Evolutionary conservation across 352 stramenopile genomes (phyloP).

Genomic region (Plasmopara viticola): DNA sequence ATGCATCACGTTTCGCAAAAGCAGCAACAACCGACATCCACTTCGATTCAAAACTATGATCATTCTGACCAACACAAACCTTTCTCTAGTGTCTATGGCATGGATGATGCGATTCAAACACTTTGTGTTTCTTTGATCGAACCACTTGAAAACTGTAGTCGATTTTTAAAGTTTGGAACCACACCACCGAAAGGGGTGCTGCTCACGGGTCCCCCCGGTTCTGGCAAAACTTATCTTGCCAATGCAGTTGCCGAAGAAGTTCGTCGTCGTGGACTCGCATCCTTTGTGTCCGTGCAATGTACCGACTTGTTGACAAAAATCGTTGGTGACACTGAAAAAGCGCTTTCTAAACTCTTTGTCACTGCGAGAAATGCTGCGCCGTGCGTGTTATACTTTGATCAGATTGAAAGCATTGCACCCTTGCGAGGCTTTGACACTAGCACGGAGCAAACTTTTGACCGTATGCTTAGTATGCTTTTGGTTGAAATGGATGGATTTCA

Average conservation of each 20-base stretch:
- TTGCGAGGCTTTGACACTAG: conserved; percentile 86
- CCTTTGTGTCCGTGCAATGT: conserved; percentile 85
- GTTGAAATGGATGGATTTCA: conserved; percentile 89
- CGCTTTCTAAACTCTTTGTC: conserved; percentile 81
- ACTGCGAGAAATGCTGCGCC: conserved; percentile 80
- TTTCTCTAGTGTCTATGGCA: conserved; percentile 91
- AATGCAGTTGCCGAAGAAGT: conserved; percentile 58
- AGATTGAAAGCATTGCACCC: conserved; percentile 87
- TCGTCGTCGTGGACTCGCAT: conserved; percentile 51
- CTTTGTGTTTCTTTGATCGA: conserved; percentile 96
- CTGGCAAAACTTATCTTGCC: conserved; percentile 96
- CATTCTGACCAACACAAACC: conserved; percentile 3
- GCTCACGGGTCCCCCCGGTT: conserved; percentile 97
- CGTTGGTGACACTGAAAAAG: conserved; percentile 86
- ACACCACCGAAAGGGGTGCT: conserved; percentile 95
- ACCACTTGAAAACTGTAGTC: conserved; percentile 92
- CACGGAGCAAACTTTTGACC: conserved; percentile 90
- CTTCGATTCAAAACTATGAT: conserved; percentile 20
- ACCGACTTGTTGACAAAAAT: conserved; percentile 88
- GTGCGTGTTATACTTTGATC: conserved; percentile 90
- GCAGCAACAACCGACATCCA: conserved; percentile 28
- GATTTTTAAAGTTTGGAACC: conserved; percentile 97
- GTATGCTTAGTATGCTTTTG: conserved; percentile 86
- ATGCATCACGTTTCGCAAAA: conserved; percentile 90
- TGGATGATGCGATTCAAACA: conserved; percentile 94